Evolutionary conservation across 495 filamentous ascomycete species (phyloP).

Genomic region (Aspergillus steynii): DNA sequence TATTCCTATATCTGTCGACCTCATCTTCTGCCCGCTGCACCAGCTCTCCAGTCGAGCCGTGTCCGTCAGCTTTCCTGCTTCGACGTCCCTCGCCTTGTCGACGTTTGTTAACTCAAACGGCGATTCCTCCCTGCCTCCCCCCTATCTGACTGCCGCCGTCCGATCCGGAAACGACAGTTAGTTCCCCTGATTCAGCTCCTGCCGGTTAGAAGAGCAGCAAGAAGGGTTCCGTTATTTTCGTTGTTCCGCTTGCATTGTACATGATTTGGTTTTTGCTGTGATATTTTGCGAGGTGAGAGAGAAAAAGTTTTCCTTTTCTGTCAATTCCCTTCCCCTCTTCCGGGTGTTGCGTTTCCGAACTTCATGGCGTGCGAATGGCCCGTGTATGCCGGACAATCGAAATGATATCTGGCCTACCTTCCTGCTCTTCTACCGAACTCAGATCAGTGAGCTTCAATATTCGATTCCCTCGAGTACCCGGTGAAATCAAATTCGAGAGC

Average conservation of each 20-base stretch:
- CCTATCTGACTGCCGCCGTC: slow-evolving; percentile 36
- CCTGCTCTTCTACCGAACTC: slow-evolving; percentile 4
- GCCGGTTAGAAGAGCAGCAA: slow-evolving; percentile 49
- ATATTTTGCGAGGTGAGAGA: slow-evolving; percentile 36
- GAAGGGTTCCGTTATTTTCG: slow-evolving; percentile 32
- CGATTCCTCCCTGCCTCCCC: slow-evolving; percentile 31
- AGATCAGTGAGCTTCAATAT: slow-evolving; percentile 5
- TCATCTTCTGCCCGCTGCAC: slow-evolving; percentile 30
- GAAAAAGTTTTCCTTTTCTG: slow-evolving; percentile 18
- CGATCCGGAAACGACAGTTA: slow-evolving; percentile 39
- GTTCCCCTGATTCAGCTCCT: slow-evolving; percentile 46
- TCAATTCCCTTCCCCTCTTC: slow-evolving; percentile 8
- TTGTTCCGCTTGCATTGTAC: slow-evolving; percentile 23
- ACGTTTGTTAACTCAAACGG: slow-evolving; percentile 54
- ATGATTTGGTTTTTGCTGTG: slow-evolving; percentile 34
- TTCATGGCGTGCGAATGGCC: slow-evolving; percentile 17
- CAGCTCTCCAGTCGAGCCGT: slow-evolving; percentile 49
- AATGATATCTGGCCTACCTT: slow-evolving; percentile 2
- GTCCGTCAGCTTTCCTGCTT: slow-evolving; percentile 41
- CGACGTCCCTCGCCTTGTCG: slow-evolving; percentile 38
- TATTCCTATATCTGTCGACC: slow-evolving; percentile 38
- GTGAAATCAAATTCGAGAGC: neutral
- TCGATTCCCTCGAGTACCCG: slow-evolving; percentile 4
- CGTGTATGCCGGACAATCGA: neutral
- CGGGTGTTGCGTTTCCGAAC: slow-evolving; percentile 16